Base-by-base conservation (phyloP, 2,329 filamentous ascomycete species). In the Aspergillus udagawae region DNA sequence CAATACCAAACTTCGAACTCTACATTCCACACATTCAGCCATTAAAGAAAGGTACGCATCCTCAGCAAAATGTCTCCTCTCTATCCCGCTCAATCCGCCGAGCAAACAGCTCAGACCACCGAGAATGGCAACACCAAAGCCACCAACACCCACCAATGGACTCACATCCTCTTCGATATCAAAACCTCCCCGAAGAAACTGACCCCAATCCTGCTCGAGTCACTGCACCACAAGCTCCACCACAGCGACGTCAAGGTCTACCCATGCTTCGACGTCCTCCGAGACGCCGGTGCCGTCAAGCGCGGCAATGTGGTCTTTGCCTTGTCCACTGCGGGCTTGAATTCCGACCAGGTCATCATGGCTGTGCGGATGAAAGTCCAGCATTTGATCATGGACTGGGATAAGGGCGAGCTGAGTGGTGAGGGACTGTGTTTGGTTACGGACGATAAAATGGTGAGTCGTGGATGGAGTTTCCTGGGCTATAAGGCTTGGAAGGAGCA, bases 281-380 rank as follows among this genome's bases (percentile, higher is more conserved):
- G n/a, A n/a, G 9, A 28, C 27, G 32, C 5, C 5, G 14, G 32
- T 1, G 32, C 32, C 14, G 14, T 38, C 32, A 38, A 7, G 14
- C 32, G 14, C 14, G 32, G 32, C 32, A 38, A n/a, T n/a, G n/a
- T n/a, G n/a, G n/a, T n/a, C n/a, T n/a, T n/a, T n/a, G n/a, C n/a
- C n/a, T n/a, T n/a, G n/a, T n/a, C n/a, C n/a, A n/a, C n/a, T n/a
- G n/a, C n/a, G n/a, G n/a, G n/a, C n/a, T n/a, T n/a, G n/a, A n/a
- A n/a, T n/a, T n/a, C n/a, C n/a, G n/a, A n/a, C n/a, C n/a, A 38
- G 14, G 3, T 17, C 6, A 1, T n/a, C 0, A 7, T 38, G 32
- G 32, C 6, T 0, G 5, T 3, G 5, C 32, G 32, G 5, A 3
- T 0, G 1, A 7, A 17, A 6, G 0, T 38, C 32, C 32, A 38